These are phyloP conservation scores for Allomyces macrogynus DNA, from an alignment of 192 early-diverging fungal genomes.

Conservation along the genomic window DNA sequence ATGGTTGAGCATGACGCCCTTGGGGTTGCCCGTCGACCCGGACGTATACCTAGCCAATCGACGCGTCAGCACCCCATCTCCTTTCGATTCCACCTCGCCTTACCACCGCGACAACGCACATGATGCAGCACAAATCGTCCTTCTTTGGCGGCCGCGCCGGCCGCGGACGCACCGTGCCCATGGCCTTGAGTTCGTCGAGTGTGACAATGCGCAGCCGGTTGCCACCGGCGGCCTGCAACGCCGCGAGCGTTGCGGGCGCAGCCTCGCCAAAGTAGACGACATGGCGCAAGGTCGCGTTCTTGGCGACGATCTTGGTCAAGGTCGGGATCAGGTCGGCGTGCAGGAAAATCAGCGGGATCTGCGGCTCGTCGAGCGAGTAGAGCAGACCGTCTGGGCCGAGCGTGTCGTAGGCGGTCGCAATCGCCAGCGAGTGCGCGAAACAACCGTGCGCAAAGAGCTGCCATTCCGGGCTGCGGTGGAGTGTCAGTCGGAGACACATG, in stretches of 20 bases:
- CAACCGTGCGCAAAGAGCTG: constrained; percentile 13
- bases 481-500: too few species aligned
- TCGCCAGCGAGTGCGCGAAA: constrained; percentile 48
- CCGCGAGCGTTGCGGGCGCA: neutral
- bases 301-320: constrained; percentile 32
- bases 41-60: too few species aligned
- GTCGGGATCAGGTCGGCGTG: constrained; percentile 48
- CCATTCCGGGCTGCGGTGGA: neutral
- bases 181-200: neutral
- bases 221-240: neutral
- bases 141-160: constrained; percentile 8
- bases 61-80: too few species aligned
- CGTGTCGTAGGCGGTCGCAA: constrained; percentile 69
- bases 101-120: too few species aligned
- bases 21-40: too few species aligned
- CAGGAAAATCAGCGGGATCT: constrained; percentile 47
- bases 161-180: neutral
- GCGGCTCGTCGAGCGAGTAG: constrained; percentile 67
- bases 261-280: constrained; percentile 52
- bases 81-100: too few species aligned
- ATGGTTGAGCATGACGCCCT: too few species aligned
- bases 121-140: constrained; percentile 29
- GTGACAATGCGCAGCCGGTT: neutral
- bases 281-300: constrained; percentile 36
- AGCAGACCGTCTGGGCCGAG: constrained; percentile 63